Evolutionary conservation across 306 rosid species (phyloP).

Genomic region (Medicago lupulina): DNA sequence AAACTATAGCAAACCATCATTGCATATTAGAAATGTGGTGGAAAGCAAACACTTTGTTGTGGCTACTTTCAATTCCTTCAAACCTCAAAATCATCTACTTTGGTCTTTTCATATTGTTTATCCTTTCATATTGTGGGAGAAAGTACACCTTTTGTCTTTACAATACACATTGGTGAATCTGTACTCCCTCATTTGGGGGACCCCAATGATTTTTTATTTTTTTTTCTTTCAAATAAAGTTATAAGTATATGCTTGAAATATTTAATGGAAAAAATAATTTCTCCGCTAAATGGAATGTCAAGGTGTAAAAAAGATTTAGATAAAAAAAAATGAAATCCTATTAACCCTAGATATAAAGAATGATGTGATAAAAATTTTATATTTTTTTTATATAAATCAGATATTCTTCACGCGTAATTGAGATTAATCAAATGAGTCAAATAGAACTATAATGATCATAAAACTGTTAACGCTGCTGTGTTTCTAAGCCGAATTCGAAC

Average conservation of each 20-base stretch:
- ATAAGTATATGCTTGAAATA: not conserved
- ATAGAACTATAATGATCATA: too few relatives aligned
- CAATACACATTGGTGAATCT: slow-evolving; percentile 43
- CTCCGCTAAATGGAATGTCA: not conserved
- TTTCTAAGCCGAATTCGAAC: too few relatives aligned
- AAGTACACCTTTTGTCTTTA: slow-evolving; percentile 49
- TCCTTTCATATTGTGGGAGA: slow-evolving; percentile 42
- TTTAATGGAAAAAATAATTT: not conserved
- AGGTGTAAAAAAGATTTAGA: not conserved
- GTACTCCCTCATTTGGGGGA: slow-evolving; percentile 39
- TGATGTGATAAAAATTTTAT: too few relatives aligned
- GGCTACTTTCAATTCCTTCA: slow-evolving; percentile 52
- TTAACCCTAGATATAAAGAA: too few relatives aligned
- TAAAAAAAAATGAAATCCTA: not conserved
- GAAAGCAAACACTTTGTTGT: slow-evolving; percentile 47
- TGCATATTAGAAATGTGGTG: slow-evolving; percentile 51
- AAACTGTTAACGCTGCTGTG: too few relatives aligned
- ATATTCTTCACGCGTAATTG: too few relatives aligned
- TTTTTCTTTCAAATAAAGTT: not conserved
- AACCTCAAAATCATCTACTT: slow-evolving; percentile 41
- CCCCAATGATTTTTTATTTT: not conserved
- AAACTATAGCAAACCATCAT: slow-evolving; percentile 45
- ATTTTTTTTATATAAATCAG: too few relatives aligned
- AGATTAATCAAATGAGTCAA: too few relatives aligned
- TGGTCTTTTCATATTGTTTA: slow-evolving; percentile 42